phyloP scores from a whole-genome alignment of 345 rosid genomes.

The Rubroshorea leprosula region DNA sequence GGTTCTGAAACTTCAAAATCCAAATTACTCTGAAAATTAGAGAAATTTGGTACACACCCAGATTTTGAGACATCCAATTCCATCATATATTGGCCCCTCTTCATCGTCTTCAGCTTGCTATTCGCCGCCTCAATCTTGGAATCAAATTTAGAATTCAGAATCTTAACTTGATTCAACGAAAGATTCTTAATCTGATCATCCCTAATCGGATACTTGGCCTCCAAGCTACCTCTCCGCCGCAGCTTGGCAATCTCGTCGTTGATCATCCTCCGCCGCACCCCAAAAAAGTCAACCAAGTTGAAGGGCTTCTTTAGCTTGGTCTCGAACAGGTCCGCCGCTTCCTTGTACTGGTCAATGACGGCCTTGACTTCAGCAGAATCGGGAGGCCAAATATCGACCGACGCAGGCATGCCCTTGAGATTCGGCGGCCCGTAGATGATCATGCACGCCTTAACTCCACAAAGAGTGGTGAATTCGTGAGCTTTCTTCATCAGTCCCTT shows the following conservation, averaged over 20 bases:
- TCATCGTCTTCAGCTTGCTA: constrained; percentile 2
- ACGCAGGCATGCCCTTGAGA: neutral
- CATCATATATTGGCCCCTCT: constrained; percentile 1
- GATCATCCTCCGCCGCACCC: constrained; percentile 18
- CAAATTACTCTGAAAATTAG: neutral
- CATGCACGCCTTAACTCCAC: constrained; percentile 30
- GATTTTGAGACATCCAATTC: neutral
- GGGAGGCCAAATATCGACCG: constrained; percentile 23
- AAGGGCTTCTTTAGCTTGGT: constrained; percentile 12
- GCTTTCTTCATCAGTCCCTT: constrained; percentile 33
- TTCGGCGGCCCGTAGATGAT: constrained; percentile 20
- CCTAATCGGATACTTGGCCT: constrained; percentile 20
- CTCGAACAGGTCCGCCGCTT: neutral
- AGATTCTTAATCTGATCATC: constrained; percentile 13
- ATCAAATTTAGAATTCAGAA: neutral
- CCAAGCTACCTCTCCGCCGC: constrained; percentile 6
- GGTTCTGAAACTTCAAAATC: neutral
- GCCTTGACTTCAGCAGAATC: constrained; percentile 7
- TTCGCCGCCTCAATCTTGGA: constrained; percentile 15
- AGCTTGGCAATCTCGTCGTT: constrained; percentile 17
- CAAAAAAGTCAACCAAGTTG: constrained; percentile 19
- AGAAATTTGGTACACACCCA: neutral
- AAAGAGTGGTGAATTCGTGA: constrained; percentile 25
- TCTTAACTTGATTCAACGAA: constrained; percentile 9
- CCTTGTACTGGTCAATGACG: constrained; percentile 17